Evolutionary conservation across 495 filamentous ascomycete species (phyloP), one percentile per base, ranked within the genome.

Genomic region (Aspergillus mulundensis): DNA sequence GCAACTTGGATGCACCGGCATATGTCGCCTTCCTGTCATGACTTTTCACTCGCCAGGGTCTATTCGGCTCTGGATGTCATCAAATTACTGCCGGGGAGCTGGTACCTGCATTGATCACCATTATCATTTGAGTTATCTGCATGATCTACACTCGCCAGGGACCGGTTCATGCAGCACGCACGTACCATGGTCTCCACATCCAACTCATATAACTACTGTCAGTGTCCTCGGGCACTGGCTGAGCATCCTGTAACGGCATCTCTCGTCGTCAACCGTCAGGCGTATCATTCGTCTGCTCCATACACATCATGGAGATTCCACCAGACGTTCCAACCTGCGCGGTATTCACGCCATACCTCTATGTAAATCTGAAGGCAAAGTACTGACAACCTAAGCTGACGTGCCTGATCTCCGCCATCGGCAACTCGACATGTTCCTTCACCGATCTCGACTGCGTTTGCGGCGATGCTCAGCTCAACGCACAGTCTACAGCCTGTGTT

Each of bases 381-480:
- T 14, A 36, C 32, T 36, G 32, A 36, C 32, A 2, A 6, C 32
- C 12, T 10, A 4, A 50, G 47, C 38, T 53, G 21, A 28, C 50
- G 38, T 53, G 50, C 50, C 19, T 53, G 18, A 14, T 43, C 14
- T 23, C 15, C 28, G 50, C 50, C 23, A 12, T 38, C 14, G 14
- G 6, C 15, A 53, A 42, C 50, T 53, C 50, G n/a, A 53, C 57
- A 24, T 63, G 60, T 28, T 28, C 53, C 10, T 23, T 53, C 7
- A 56, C 19, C 20, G 57, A 63, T 32, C 34, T 60, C 20, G 50
- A 43, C 47, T 63, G 60, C 30, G 59, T 63, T 5, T 63, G 61
- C 44, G 54, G 48, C 16, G 49, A 64, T 48, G 50, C 36, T 1
- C 43, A 52, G 16, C 49, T 64, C 24, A 61, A 54, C 20, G 58